Conservation (phyloP, 192 early-diverging fungal genomes). For the Coemansia furcata region DNA sequence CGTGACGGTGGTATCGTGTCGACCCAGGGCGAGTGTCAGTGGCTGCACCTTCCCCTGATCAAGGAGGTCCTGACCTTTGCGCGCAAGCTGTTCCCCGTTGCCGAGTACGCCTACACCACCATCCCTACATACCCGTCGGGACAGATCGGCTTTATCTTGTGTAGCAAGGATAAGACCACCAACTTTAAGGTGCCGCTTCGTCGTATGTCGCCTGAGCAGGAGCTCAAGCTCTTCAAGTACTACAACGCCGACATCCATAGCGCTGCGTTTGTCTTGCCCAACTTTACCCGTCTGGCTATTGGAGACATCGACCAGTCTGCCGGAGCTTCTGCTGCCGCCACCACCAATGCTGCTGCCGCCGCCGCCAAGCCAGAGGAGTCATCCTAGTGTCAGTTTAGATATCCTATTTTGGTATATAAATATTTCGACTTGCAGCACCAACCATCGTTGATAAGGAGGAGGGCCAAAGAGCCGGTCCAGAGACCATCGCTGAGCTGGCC, state of each 20-base stretch:
- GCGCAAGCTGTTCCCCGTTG: slow-evolving; percentile 81
- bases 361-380: slow-evolving; percentile 4
- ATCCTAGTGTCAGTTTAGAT: neutral
- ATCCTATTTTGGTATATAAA: neutral
- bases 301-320: slow-evolving; percentile 4
- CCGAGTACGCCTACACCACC: slow-evolving; percentile 90
- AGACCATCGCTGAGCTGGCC: neutral
- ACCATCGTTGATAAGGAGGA: neutral
- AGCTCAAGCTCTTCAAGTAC: slow-evolving; percentile 81
- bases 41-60: slow-evolving; percentile 95
- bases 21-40: slow-evolving; percentile 99
- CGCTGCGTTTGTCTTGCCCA: slow-evolving; percentile 89
- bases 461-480: neutral
- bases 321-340: neutral
- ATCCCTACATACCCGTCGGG: slow-evolving; percentile 98
- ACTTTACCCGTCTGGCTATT: slow-evolving; percentile 70
- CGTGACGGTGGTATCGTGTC: slow-evolving; percentile 87
- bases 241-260: slow-evolving; percentile 93
- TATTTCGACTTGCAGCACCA: neutral
- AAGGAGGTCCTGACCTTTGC: slow-evolving; percentile 81
- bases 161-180: slow-evolving; percentile 76
- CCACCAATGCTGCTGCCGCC: neutral
- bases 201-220: slow-evolving; percentile 71
- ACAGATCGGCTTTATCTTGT: slow-evolving; percentile 94
- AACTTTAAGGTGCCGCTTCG: slow-evolving; percentile 80